Base-by-base conservation (phyloP, 208 protist genomes). In the Leishmania braziliensis region DNA sequence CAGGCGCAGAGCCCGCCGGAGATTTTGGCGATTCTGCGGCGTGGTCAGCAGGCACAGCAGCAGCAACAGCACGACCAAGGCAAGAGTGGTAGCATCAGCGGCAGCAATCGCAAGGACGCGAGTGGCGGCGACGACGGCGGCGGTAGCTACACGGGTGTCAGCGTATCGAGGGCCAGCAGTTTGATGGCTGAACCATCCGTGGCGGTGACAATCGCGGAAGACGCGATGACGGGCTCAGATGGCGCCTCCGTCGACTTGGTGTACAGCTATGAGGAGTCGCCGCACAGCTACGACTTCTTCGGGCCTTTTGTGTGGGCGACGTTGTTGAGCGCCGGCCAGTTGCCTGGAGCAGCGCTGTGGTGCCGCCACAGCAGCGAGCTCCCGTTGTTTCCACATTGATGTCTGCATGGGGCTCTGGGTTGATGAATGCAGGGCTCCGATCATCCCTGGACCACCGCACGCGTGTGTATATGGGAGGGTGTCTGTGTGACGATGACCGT, bases 221-320 rank as follows among this genome's bases (percentile, higher is more conserved):
- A 75, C 53, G 73, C 73, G 73, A 46, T 65, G 73, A 29, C 29
- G 5, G 16, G 39, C 23, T 8, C 36, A 29, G 73, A 82, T n/a
- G 69, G 43, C 18, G 80, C 75, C 51, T 62, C 88, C 66, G 78
- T 75, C 29, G 85, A 87, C 29, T 58, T 92, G 3, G 72, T 87
- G 48, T 94, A 91, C 82, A 84, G 89, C 62, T 97, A 97, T 86
- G 91, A 97, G 82, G 94, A 97, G 81, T 92, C 84, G 43, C 73
- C 89, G 46, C 79, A 93, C 70, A 95, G 92, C 81, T 96, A 97
- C 81, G 83, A 90, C 78, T 97, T 97, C 79, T 97, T 97, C 75
- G 94, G 89, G 5, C 92, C 92, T 0, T 97, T 95, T 85, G 80
- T 96, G 71, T 97, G 94, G 92, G 74, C 90, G 1, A 93, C 88